Base-by-base conservation (phyloP, 352 stramenopile genomes). In the Aphanomyces stellatus region DNA sequence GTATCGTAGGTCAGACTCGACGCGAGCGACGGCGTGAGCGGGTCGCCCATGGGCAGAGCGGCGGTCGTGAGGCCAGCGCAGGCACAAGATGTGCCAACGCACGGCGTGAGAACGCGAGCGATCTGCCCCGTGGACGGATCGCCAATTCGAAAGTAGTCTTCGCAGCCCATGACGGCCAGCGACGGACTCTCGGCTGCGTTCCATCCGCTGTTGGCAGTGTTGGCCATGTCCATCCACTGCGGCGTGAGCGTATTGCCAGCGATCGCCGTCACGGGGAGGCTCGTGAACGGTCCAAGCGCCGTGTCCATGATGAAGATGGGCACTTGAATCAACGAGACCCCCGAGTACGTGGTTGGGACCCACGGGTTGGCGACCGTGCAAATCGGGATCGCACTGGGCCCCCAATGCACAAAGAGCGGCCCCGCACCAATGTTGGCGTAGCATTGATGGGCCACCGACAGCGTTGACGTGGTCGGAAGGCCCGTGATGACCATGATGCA, bases 111-210 rank as follows among this genome's bases (percentile, higher is more conserved):
- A 1, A 95, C 82, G 1, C 86, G 81, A 56, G 87, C 88, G 11
- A 85, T 79, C 0, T 70, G 71, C 2, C 71, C 76, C 8, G 57
- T 51, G 0, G 69, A 59, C 5, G 75, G 67, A 30, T 87, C 75
- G 0, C 82, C 82, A 6, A 94, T 72, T 1, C 82, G 76, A 35
- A 94, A 76, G 69, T 75, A 84, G 46, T 91, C 86, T 0, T 82
- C 81, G 31, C 86, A 94, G 13, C 72, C 71, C 37, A 91, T 28
- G 25, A 19, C 6, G 17, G 51, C 27, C 25, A 53, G 31, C 25
- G 46, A n/a, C n/a, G n/a, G n/a, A n/a, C n/a, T n/a, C n/a, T n/a
- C n/a, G n/a, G n/a, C n/a, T n/a, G n/a, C n/a, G n/a, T n/a, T n/a
- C n/a, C n/a, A n/a, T n/a, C n/a, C n/a, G 11, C 11, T n/a, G 34